These are phyloP conservation scores for Coccinonectria pachysandricola DNA, from an alignment of 2,329 filamentous ascomycete genomes.

Conservation along the genomic window DNA sequence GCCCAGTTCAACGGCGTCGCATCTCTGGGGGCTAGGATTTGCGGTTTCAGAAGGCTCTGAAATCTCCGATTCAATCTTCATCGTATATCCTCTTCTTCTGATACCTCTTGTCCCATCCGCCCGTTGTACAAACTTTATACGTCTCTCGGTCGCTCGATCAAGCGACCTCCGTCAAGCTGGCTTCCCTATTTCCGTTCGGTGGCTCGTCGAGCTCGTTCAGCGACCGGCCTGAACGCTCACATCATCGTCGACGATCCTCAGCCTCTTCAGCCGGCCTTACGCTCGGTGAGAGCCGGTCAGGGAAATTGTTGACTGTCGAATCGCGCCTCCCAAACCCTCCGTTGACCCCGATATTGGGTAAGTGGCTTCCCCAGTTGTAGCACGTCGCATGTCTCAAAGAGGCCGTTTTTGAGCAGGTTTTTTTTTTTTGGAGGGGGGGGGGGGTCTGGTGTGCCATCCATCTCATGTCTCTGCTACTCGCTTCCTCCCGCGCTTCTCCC, in stretches of 20 bases:
- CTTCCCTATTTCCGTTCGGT: slow-evolving; percentile 36
- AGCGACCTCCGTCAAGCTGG: slow-evolving; percentile 34
- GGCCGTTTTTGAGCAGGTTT: slow-evolving; percentile 7
- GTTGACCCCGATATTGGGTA: slow-evolving; percentile 48
- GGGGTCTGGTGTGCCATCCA: too few relatives aligned
- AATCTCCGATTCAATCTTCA: neutral
- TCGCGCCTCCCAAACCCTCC: slow-evolving; percentile 15
- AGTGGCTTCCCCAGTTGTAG: slow-evolving; percentile 18
- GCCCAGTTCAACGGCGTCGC: slow-evolving; percentile 1
- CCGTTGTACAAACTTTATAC: too few relatives aligned
- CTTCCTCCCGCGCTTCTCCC: too few relatives aligned
- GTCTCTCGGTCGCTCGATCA: too few relatives aligned
- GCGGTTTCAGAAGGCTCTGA: too few relatives aligned
- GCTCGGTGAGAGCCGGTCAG: slow-evolving; percentile 22
- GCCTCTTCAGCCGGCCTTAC: slow-evolving; percentile 33
- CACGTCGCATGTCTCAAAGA: slow-evolving; percentile 13
- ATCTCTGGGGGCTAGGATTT: too few relatives aligned
- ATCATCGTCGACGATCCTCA: slow-evolving; percentile 42
- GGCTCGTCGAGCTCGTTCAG: slow-evolving; percentile 46
- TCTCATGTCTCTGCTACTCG: slow-evolving; percentile 1
- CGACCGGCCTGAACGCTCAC: slow-evolving; percentile 36
- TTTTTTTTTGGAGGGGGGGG: too few relatives aligned
- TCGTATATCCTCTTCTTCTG: too few relatives aligned
- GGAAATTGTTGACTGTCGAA: slow-evolving; percentile 22
- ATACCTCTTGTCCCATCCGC: too few relatives aligned